These are phyloP conservation scores for Talaromyces liani DNA, from an alignment of 495 filamentous ascomycete species.

Conservation along the genomic window DNA sequence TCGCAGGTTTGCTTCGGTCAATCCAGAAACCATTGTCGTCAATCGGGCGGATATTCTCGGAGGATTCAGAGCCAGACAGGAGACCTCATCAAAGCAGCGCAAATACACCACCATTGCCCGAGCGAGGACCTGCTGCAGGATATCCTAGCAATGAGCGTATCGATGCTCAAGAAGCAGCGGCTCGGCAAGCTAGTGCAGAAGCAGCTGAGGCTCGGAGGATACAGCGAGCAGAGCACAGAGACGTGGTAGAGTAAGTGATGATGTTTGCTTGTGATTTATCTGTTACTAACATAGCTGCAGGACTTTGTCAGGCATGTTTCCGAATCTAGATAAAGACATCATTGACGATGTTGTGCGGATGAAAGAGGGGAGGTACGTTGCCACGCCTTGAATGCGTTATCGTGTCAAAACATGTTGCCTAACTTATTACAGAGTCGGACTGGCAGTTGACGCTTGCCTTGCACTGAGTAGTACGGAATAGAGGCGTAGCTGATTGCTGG, in stretches of 20 bases:
- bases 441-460: conserved; percentile 87
- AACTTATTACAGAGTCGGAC: conserved; percentile 56
- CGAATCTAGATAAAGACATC: conserved; percentile 79
- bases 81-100: conserved; percentile 41
- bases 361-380: conserved; percentile 80
- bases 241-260: conserved; percentile 65
- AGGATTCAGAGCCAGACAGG: conserved; percentile 49
- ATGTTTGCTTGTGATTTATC: not conserved
- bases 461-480: conserved; percentile 53
- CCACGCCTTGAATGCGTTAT: not conserved
- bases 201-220: conserved; percentile 81
- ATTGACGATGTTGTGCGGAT: conserved; percentile 90
- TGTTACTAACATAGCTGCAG: conserved; percentile 13
- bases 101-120: conserved; percentile 47
- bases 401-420: conserved; percentile 13
- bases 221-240: conserved; percentile 75
- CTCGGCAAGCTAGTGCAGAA: conserved; percentile 87
- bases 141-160: conserved; percentile 35
- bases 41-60: conserved; percentile 95
- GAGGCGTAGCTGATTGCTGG: not conserved
- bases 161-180: conserved; percentile 81
- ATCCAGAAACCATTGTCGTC: conserved; percentile 89
- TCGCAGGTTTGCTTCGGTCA: conserved; percentile 77
- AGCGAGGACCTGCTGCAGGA: conserved; percentile 53
- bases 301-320: conserved; percentile 88